A percentile compares a stretch with the other conserved stretches of the same genome.
These are phyloP conservation scores for Metschnikowia vanudenii DNA, from an alignment of 805 yeast species.

Conservation along the genomic window DNA sequence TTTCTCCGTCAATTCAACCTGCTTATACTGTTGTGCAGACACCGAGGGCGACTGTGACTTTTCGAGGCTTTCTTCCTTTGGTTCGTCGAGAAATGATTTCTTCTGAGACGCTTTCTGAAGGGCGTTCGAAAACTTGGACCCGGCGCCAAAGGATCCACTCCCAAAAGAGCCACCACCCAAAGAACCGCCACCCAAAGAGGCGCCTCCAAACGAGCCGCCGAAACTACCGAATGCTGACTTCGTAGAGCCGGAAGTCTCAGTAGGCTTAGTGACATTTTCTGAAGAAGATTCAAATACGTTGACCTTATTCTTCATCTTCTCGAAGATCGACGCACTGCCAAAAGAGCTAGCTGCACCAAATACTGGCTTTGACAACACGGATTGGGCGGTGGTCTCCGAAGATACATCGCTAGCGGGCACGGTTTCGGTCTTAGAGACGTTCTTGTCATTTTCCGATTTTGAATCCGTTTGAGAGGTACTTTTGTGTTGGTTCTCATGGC, in stretches of 20 bases:
- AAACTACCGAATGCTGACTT: slow-evolving; percentile 17
- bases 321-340: slow-evolving; percentile 30
- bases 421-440: background rate
- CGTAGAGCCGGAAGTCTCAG: slow-evolving; percentile 7
- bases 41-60: slow-evolving; percentile 20
- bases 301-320: slow-evolving; percentile 24
- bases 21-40: slow-evolving; percentile 45
- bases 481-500: background rate
- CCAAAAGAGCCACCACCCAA: no score
- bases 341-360: slow-evolving; percentile 45
- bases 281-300: slow-evolving; percentile 25
- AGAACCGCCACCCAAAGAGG: no score
- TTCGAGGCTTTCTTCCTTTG: slow-evolving; percentile 22
- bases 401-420: background rate
- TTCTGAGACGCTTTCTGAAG: slow-evolving; percentile 51
- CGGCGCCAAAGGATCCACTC: slow-evolving; percentile 43
- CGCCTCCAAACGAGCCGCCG: slow-evolving; percentile 39
- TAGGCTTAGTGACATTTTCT: background rate
- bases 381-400: background rate
- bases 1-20: slow-evolving; percentile 56
- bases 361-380: slow-evolving; percentile 22
- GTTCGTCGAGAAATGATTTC: slow-evolving; percentile 57
- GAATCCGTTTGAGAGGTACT: background rate
- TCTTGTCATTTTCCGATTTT: no score
- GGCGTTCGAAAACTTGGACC: slow-evolving; percentile 51